A percentile compares a stretch with the other conserved stretches of the same genome.
Conservation (phyloP, 2,329 filamentous ascomycete genomes). For the Dothideomycetes sp. region DNA sequence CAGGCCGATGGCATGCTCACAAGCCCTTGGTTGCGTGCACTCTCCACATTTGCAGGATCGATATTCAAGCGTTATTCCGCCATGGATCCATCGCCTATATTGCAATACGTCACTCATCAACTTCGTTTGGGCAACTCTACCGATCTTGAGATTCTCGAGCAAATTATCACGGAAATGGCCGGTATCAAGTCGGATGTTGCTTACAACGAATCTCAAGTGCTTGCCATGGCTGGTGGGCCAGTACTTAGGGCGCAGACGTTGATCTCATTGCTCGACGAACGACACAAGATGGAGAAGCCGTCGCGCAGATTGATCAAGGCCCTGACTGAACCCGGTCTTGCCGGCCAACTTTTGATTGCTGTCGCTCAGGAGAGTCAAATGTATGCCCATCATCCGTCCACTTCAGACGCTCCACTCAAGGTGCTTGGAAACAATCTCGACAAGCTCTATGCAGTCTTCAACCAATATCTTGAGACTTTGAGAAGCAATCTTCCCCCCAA, state of each 20-base stretch:
- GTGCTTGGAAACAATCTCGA: slow-evolving; percentile 80
- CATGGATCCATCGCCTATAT: slow-evolving; percentile 73
- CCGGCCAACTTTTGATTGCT: slow-evolving; percentile 74
- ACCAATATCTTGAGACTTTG: slow-evolving; percentile 83
- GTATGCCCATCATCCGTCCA: slow-evolving; percentile 67
- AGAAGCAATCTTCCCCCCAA: slow-evolving; percentile 66
- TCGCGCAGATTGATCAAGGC: slow-evolving; percentile 73
- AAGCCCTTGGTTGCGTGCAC: slow-evolving; percentile 82
- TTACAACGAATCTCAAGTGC: slow-evolving; percentile 79
- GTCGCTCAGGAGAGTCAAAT: slow-evolving; percentile 83
- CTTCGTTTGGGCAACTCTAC: slow-evolving; percentile 74
- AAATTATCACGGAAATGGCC: slow-evolving; percentile 86
- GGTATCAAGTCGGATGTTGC: slow-evolving; percentile 80
- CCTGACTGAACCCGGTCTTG: slow-evolving; percentile 67
- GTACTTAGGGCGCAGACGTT: slow-evolving; percentile 72
- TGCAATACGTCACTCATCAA: slow-evolving; percentile 84
- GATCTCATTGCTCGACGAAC: slow-evolving; percentile 69
- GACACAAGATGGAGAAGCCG: slow-evolving; percentile 57
- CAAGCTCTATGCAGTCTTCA: slow-evolving; percentile 75
- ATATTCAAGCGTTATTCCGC: slow-evolving; percentile 79
- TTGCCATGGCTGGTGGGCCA: slow-evolving; percentile 81
- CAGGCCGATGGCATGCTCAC: slow-evolving; percentile 64
- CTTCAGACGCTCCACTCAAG: slow-evolving; percentile 74
- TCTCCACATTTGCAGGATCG: slow-evolving; percentile 84
- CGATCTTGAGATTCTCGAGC: slow-evolving; percentile 82